Evolutionary conservation across 768 basidiomycete genomes (phyloP), one percentile per base, ranked within the genome.

Genomic region (Macrolepiota albuminosa): DNA sequence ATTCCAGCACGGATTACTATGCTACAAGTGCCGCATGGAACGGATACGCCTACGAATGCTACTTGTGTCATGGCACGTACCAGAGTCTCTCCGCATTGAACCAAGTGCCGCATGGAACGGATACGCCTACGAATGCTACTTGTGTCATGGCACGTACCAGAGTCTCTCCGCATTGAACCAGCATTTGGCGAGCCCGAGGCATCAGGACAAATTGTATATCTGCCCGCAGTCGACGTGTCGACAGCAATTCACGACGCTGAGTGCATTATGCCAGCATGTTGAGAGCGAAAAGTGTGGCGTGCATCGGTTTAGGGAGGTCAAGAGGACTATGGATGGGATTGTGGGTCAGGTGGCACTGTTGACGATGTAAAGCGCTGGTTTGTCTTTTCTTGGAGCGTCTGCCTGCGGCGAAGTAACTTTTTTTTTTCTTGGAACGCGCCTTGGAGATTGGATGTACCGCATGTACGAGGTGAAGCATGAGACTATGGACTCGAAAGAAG

Each of bases 261-360:
- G 87, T 57, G 85, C 67, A 4, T 69, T 89, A 56, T 80, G 80
- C 47, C 82, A 84, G 71, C 87, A 89, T 68, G 77, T 89, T 36
- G 86, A 89, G 74, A 85, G 83, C 66, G 82, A 80, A 63, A 70
- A 62, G 31, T 89, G 88, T 68, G 83, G 82, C 0, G 79, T 88
- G 24, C 58, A 68, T 39, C 79, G 70, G 69, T 86, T 85, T 67
- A 73, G 60, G 64, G 65, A 62, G 1, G 79, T 82, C 24, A 69
- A 75, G 53, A 66, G 69, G 7, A 69, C 71, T 1, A 71, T 85
- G 73, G 69, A 79, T 31, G 37, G 58, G 0, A 46, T 84, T 53
- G 58, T 73, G 42, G 57, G 66, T 2, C 48, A 59, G 21, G 70
- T 74, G 71, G 62, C 36, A 29, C 60, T 63, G 31, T 56, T 73